Percentiles rank a stretch among this genome's conserved stretches.
phyloP scores from a whole-genome alignment of 129 eudicot genomes.

The sunflower (Helianthus annuus) region HanXRQr2.0-SUNRISE NC_035443.2:159197249-159197748 shows the following conservation, averaged over 20 bases:
- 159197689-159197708: no score
- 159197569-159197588: conserved; percentile 12
- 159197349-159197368: not conserved
- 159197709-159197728: no score
- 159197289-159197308: conserved; percentile 2
- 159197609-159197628: not conserved
- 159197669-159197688: no score
- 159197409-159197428: conserved; percentile 4
- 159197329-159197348: not conserved
- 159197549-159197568: not conserved
- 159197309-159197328: not conserved
- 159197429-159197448: not conserved
- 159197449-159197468: not conserved
- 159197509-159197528: not conserved
- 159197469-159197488: not conserved
- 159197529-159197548: not conserved
- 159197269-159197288: conserved; percentile 1
- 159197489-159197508: not conserved
- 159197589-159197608: not conserved
- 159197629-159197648: no score
- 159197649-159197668: no score
- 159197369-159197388: not conserved
- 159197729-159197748: no score
- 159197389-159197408: not conserved
- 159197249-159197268: conserved; percentile 1